phyloP scores from a whole-genome alignment of 441 rosid genomes.

The Adansonia grandidieri region DNA sequence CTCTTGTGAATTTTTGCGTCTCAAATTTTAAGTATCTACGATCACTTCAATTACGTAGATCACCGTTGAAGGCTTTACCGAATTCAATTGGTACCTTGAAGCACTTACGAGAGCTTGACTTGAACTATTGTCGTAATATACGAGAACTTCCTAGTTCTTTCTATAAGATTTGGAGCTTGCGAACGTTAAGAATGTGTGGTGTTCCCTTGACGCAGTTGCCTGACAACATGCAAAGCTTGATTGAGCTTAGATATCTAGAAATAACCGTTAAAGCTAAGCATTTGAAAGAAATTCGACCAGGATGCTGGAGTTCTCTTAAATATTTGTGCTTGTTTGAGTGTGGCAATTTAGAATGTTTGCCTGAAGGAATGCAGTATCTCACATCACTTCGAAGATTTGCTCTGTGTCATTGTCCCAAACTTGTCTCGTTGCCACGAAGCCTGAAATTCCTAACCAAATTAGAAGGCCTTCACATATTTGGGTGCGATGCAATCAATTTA shows the following conservation, averaged over 20 bases:
- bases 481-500: background rate
- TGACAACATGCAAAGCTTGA: background rate
- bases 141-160: background rate
- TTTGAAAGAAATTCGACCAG: background rate
- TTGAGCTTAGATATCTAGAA: background rate
- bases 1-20: background rate
- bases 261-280: background rate
- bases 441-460: background rate
- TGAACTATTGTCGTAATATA: background rate
- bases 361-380: background rate
- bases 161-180: background rate
- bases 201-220: background rate
- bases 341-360: background rate
- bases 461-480: background rate
- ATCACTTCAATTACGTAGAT: background rate
- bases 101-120: background rate
- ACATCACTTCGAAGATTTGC: background rate
- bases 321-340: background rate
- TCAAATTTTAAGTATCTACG: background rate
- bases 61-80: background rate
- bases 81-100: background rate
- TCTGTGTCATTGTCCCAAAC: rapidly evolving
- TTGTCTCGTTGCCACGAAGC: background rate
- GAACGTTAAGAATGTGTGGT: background rate
- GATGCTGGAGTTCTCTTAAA: background rate